Evolutionary conservation across 768 basidiomycete genomes (phyloP).

Genomic region (Lanmaoa rubissima): DNA sequence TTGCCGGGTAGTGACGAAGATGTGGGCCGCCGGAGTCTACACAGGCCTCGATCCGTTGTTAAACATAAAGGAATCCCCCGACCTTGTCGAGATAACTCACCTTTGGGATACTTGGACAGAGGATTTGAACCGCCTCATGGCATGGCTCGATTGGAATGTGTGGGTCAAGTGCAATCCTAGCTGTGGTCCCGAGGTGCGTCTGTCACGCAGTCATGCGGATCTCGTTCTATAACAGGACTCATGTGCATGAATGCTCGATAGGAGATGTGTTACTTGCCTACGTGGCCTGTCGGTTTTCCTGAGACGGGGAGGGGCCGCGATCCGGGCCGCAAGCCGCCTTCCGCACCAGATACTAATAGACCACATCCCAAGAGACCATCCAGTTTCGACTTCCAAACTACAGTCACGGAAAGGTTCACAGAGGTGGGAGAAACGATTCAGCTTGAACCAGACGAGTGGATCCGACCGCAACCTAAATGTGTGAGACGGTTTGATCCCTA

Average conservation of each 20-base stretch:
- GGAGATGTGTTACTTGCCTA: slow-evolving; percentile 31
- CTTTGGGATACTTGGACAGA: slow-evolving; percentile 34
- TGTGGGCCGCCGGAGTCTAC: slow-evolving; percentile 45
- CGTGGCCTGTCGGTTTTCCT: slow-evolving; percentile 21
- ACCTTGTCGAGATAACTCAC: background rate
- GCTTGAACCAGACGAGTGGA: slow-evolving; percentile 14
- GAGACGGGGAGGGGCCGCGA: background rate
- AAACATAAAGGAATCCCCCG: background rate
- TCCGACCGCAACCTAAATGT: slow-evolving; percentile 23
- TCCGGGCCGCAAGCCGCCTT: background rate
- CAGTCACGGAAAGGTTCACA: background rate
- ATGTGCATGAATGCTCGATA: background rate
- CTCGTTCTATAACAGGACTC: background rate
- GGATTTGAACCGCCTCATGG: slow-evolving; percentile 39
- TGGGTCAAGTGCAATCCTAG: slow-evolving; percentile 49
- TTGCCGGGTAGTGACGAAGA: slow-evolving; percentile 42
- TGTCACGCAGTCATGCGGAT: background rate
- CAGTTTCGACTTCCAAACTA: background rate
- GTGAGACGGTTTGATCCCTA: slow-evolving; percentile 12
- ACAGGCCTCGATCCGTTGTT: slow-evolving; percentile 16
- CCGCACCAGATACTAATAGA: background rate
- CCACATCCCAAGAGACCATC: background rate
- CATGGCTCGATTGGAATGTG: slow-evolving; percentile 52
- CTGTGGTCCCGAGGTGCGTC: slow-evolving; percentile 46
- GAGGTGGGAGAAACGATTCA: background rate